Evolutionary conservation across 148 eudicot genomes (phyloP).

Genomic region (Camellia japonica): DNA sequence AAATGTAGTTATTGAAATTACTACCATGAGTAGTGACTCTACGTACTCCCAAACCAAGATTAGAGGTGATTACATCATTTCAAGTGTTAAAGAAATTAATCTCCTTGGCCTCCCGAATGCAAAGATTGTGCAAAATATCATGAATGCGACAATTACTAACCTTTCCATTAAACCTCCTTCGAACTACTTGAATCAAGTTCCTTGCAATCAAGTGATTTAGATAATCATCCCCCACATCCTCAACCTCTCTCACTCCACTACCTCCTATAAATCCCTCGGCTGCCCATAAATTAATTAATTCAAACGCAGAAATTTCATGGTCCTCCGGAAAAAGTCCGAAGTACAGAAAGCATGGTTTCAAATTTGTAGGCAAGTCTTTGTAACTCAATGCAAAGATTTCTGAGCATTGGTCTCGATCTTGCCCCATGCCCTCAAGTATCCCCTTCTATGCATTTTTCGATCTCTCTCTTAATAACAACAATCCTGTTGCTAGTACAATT

Average conservation of each 20-base stretch:
- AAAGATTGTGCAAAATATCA: constrained; percentile 8
- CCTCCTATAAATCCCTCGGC: not conserved
- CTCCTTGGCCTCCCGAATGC: constrained; percentile 7
- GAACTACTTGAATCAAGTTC: constrained; percentile 9
- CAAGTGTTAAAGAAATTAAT: constrained; percentile 3
- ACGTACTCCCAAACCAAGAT: not conserved
- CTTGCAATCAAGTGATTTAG: not conserved
- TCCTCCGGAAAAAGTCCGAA: constrained; percentile 9
- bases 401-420: not conserved
- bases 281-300: not conserved
- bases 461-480: not conserved
- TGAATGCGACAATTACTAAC: not conserved
- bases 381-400: constrained; percentile 12
- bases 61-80: not conserved
- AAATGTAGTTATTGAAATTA: not conserved
- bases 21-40: not conserved
- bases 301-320: not conserved
- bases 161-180: constrained; percentile 9
- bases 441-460: not conserved
- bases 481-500: constrained; percentile 1
- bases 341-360: constrained; percentile 10
- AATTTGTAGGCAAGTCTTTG: not conserved
- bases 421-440: constrained; percentile 5
- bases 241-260: not conserved
- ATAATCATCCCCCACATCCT: not conserved